Evolutionary conservation across 768 basidiomycete genomes (phyloP).

Genomic region (Lactarius hengduanensis): DNA sequence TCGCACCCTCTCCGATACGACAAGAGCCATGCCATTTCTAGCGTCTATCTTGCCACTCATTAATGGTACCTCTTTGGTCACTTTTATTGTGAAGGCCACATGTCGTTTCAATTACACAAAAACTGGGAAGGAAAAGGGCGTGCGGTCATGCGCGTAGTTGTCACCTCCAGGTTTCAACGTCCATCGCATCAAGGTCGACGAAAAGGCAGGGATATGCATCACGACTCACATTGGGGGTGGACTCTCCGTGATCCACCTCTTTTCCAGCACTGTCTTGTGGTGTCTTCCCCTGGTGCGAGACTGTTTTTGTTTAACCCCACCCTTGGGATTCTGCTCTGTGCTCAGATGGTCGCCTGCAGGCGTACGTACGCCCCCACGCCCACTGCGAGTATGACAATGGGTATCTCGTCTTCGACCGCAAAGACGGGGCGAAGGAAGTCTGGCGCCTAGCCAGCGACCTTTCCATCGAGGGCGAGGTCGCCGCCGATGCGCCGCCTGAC

Average conservation of each 20-base stretch:
- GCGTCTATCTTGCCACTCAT: not conserved
- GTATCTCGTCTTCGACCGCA: constrained; percentile 67
- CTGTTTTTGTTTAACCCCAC: not conserved
- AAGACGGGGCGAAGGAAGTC: constrained; percentile 53
- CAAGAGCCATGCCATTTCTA: not conserved
- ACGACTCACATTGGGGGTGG: constrained; percentile 57
- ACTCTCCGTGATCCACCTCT: constrained; percentile 55
- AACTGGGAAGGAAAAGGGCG: constrained; percentile 57
- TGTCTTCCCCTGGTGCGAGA: constrained; percentile 50
- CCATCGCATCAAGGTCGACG: constrained; percentile 78
- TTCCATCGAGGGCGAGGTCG: constrained; percentile 12
- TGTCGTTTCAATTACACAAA: constrained; percentile 44
- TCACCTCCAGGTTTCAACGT: constrained; percentile 41
- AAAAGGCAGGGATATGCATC: constrained; percentile 56
- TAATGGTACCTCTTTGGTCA: constrained; percentile 8
- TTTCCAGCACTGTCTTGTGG: constrained; percentile 56
- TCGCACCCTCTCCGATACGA: constrained; percentile 31
- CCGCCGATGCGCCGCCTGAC: constrained; percentile 8
- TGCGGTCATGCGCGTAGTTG: constrained; percentile 40
- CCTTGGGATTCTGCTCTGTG: not conserved
- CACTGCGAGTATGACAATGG: constrained; percentile 76
- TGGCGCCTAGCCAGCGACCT: constrained; percentile 52
- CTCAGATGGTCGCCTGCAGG: constrained; percentile 34
- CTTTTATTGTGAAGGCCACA: constrained; percentile 41
- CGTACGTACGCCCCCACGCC: constrained; percentile 53